These are phyloP conservation scores for Parathielavia hyrcaniae DNA, from an alignment of 495 filamentous ascomycete genomes.

Conservation along the genomic window DNA sequence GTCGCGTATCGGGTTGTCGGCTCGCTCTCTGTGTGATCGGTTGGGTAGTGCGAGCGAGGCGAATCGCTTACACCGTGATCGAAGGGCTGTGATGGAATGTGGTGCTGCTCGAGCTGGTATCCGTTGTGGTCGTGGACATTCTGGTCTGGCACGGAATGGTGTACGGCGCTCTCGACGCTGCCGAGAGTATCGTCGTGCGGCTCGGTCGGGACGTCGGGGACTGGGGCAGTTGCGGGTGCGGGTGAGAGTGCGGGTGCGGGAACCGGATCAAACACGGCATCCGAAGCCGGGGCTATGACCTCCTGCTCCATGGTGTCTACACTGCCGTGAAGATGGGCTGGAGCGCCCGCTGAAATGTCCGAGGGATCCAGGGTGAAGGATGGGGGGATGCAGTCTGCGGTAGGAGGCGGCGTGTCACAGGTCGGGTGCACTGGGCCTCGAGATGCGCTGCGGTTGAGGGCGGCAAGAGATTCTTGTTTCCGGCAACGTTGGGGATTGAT, in stretches of 20 bases:
- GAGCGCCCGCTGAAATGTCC: conserved; percentile 41
- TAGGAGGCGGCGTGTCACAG: not conserved
- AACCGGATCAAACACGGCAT: not conserved
- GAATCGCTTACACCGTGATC: conserved; percentile 36
- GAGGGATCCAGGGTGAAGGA: conserved; percentile 46
- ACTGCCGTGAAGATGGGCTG: conserved; percentile 47
- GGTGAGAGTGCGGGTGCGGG: not conserved
- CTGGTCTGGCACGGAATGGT: conserved; percentile 24
- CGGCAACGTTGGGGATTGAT: conserved; percentile 2
- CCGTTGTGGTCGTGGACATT: conserved; percentile 13
- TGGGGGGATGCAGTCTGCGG: not conserved
- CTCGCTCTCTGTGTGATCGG: conserved; percentile 35
- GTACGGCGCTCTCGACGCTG: conserved; percentile 34
- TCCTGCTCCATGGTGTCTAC: conserved; percentile 48
- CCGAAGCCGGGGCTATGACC: not conserved
- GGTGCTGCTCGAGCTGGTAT: conserved; percentile 26
- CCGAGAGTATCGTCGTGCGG: conserved; percentile 38
- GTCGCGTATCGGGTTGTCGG: conserved; percentile 39
- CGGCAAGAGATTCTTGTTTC: not conserved
- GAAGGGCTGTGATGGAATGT: conserved; percentile 36
- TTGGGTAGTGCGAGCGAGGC: conserved; percentile 25
- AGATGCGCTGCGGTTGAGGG: conserved; percentile 1
- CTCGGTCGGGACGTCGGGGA: conserved; percentile 26
- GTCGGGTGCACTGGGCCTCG: not conserved
- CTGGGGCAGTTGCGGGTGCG: conserved; percentile 4